phyloP scores from a whole-genome alignment of 805 yeast genomes.

The Teunomyces tritomae region DNA sequence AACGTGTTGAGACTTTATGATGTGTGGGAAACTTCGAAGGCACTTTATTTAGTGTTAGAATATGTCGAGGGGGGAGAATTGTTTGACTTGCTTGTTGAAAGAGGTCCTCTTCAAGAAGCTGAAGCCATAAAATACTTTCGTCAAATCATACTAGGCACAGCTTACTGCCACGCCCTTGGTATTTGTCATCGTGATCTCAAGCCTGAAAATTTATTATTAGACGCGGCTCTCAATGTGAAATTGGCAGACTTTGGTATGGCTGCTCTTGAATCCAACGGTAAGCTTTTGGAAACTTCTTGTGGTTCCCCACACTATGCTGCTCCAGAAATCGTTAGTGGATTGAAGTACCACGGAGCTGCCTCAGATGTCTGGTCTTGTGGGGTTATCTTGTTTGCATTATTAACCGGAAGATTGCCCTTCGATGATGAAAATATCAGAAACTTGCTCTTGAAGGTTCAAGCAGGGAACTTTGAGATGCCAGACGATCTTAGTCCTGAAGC shows the following conservation, averaged over 20 bases:
- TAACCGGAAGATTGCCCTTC: constrained; percentile 80
- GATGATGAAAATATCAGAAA: constrained; percentile 79
- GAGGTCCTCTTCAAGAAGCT: constrained; percentile 68
- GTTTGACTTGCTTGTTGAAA: constrained; percentile 68
- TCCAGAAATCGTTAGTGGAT: constrained; percentile 80
- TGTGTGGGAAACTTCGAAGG: constrained; percentile 97
- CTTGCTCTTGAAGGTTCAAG: constrained; percentile 69
- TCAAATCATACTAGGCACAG: constrained; percentile 75
- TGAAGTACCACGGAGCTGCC: constrained; percentile 77
- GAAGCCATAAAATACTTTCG: constrained; percentile 75
- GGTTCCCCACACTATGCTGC: constrained; percentile 91
- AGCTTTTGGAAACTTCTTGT: constrained; percentile 74
- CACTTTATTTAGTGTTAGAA: constrained; percentile 73
- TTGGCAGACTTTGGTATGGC: constrained; percentile 92
- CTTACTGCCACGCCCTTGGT: constrained; percentile 77
- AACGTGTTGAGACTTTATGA: constrained; percentile 92
- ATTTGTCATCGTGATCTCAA: constrained; percentile 81
- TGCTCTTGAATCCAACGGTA: constrained; percentile 70
- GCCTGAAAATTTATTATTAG: constrained; percentile 74
- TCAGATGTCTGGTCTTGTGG: constrained; percentile 91
- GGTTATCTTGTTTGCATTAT: constrained; percentile 71
- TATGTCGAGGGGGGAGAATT: constrained; percentile 89
- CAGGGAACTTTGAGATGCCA: constrained; percentile 75
- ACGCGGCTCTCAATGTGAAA: constrained; percentile 64
- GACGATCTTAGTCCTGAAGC: constrained; percentile 61